Evolutionary conservation across 257 asterid species (phyloP).

Genomic region (Penstemon newberryi): DNA sequence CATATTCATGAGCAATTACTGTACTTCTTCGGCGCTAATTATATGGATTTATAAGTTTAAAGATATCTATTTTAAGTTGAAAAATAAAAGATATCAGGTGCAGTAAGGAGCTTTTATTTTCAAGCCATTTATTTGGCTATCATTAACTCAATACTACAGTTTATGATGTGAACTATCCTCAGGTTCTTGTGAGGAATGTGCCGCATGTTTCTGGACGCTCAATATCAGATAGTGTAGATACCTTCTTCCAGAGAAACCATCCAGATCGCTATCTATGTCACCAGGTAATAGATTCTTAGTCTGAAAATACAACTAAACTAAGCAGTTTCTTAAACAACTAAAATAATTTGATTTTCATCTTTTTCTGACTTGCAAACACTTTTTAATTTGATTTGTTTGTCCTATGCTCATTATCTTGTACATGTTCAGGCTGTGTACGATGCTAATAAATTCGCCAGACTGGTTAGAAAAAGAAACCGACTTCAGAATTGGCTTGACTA

Average conservation of each 20-base stretch:
- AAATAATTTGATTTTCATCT: background rate
- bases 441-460: constrained; percentile 79
- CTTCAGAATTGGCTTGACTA: constrained; percentile 95
- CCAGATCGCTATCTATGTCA: constrained; percentile 88
- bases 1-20: no score
- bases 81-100: no score
- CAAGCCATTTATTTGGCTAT: no score
- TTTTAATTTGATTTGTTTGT: background rate
- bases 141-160: no score
- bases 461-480: constrained; percentile 68
- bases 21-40: no score
- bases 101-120: no score
- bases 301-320: background rate
- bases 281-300: constrained; percentile 58
- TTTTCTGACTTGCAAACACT: constrained; percentile 11
- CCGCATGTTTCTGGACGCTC: constrained; percentile 77
- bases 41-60: no score
- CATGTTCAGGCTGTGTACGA: constrained; percentile 73
- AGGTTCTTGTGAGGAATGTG: constrained; percentile 92
- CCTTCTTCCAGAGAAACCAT: constrained; percentile 77
- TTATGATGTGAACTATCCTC: constrained; percentile 26
- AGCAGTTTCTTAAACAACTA: background rate
- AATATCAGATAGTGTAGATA: constrained; percentile 65
- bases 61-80: no score
- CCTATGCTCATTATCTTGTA: constrained; percentile 25